Percentiles rank a stretch among this genome's conserved stretches.
phyloP scores from a whole-genome alignment of 148 eudicot genomes.

The Suaeda aralocaspica region DNA sequence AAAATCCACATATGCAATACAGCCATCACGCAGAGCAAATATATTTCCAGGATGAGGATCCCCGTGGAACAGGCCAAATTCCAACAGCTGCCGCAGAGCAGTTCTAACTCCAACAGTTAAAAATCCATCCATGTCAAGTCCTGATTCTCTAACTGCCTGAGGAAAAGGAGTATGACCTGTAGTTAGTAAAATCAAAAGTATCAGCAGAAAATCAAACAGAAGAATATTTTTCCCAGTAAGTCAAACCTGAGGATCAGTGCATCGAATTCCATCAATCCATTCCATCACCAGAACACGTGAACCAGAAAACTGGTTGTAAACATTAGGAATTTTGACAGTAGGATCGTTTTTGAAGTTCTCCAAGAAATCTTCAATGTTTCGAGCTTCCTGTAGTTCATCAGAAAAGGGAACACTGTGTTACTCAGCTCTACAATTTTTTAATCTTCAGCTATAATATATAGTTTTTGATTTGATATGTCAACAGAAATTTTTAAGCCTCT shows the following conservation, averaged over 20 bases:
- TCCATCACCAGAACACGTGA: conserved; percentile 97
- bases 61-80: conserved; percentile 96
- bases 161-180: conserved; percentile 9
- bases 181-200: conserved; percentile 10
- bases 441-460: neutral
- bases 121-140: conserved; percentile 83
- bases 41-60: conserved; percentile 99
- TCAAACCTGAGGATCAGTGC: conserved; percentile 93
- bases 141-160: conserved; percentile 86
- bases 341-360: conserved; percentile 96
- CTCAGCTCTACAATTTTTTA: neutral
- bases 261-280: conserved; percentile 99
- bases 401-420: neutral
- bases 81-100: conserved; percentile 85
- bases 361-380: conserved; percentile 91
- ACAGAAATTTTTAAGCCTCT: neutral
- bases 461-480: neutral
- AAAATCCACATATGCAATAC: conserved; percentile 97
- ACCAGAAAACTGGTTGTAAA: conserved; percentile 77
- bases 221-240: conserved; percentile 2
- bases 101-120: conserved; percentile 97
- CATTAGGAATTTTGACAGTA: conserved; percentile 92
- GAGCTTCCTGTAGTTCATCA: conserved; percentile 70
- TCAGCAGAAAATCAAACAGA: neutral
- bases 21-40: conserved; percentile 98